Base-by-base conservation (phyloP, 352 stramenopile species). In the Globisporangium irregulare region DNA sequence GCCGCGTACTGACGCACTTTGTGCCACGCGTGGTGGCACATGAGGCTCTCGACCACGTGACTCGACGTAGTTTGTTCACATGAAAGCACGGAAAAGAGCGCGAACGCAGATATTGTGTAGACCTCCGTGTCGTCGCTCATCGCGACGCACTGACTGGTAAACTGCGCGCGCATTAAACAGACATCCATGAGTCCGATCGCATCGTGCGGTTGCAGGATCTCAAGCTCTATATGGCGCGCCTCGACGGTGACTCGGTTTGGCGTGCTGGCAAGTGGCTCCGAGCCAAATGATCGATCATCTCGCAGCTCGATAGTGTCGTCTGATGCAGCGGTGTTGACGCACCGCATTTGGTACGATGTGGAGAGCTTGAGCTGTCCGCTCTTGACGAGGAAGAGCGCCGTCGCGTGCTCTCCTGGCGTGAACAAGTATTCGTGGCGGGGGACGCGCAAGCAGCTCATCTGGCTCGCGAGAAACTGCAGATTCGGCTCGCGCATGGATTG, bases 1-100 rank as follows among this genome's bases (percentile, higher is more conserved):
- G 80, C 79, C 62, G 82, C 89, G 68, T 82, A 87, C 56, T 76
- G 76, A 10, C 79, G 72, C 32, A 83, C 48, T 59, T 89, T 82
- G 67, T 81, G 81, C 82, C 82, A 91, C 6, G 75, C 69, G 24
- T 80, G 74, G 58, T 86, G 80, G 1, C 72, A 62, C 4, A 71
- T 48, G 12, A 88, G 72, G 61, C 75, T 78, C 22, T 89, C 79
- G 18, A 80, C 58, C 34, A 89, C 66, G 36, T 79, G 60, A 24
- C 68, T 59, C 0, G 77, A 69, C 15, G 78, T 72, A 24, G 72
- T 64, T 24, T 72, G 65, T 15, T 87, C 79, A 25, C 80, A 69
- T n/a, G 73, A 67, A 3, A 59, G 53, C 5, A 29, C 53, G 15
- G 53, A 27, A 18, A 59, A 59, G 53, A 59, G 25, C 14, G 53